Evolutionary conservation across 257 asterid genomes (phyloP), one percentile per base, ranked within the genome.

Genomic region (Forsythia viridissima): DNA sequence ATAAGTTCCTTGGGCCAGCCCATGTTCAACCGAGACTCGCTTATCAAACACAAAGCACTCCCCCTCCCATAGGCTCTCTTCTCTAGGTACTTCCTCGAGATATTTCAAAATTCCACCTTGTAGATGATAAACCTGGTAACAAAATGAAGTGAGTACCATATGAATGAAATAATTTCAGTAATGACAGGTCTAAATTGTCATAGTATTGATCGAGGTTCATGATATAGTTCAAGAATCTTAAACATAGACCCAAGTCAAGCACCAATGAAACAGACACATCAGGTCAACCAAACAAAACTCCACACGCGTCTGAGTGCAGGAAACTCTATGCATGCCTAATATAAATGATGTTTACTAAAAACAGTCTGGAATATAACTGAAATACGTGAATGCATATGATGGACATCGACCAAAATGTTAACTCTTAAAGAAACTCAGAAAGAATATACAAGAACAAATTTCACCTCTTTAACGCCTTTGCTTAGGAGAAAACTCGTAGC

Each of bases 11-110:
- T 85, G 99, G 7, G 71, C 90, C 69, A 93, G 82, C 30, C 99
- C 99, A 72, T 92, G 99, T 81, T 93, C 99, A 8, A 96, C 99
- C 0, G 99, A 92, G 4, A 95, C 99, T 18, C 99, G 92, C 51
- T 95, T 93, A 80, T 95, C 99, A 77, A 95, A 95, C 77, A 93
- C 98, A 59, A 95, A 95, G 86, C 99, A 95, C 77, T 95, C 97
- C 9, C 98, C 97, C 70, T 93, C 96, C 99, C 99, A 96, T 0
- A 93, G 91, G 88, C 98, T 92, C 79, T 88, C 88, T 0, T 80
- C 71, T 86, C 87, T 86, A 42, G 97, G 97, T 59, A 96, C 91
- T 89, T 96, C 98, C 86, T 93, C 97, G 0, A 96, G 93, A 87
- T 93, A 96, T 76, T 92, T 96, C 92, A 96, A 84, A 59, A 96